Conservation (phyloP, 1,284 basidiomycete species). For the Stereum hirsutum region DNA sequence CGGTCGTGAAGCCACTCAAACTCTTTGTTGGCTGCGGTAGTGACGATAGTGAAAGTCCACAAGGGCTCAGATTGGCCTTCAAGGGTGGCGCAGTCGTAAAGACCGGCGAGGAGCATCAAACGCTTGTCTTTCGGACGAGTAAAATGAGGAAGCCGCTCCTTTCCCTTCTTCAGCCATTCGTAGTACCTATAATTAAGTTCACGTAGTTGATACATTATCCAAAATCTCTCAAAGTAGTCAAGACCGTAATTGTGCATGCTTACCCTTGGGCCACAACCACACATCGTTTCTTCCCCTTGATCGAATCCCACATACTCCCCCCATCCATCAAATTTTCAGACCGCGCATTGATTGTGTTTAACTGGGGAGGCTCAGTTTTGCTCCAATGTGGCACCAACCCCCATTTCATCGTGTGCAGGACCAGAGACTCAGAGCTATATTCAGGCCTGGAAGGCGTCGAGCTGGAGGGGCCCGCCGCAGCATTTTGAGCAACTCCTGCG, state of each 20-base stretch:
- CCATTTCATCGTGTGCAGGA: slow-evolving; percentile 82
- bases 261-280: slow-evolving; percentile 75
- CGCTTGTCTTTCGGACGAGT: slow-evolving; percentile 58
- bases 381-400: slow-evolving; percentile 83
- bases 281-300: slow-evolving; percentile 76
- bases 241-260: slow-evolving; percentile 13
- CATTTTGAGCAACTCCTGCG: slow-evolving; percentile 11
- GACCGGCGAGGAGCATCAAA: slow-evolving; percentile 81
- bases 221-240: too few relatives aligned
- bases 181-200: too few relatives aligned
- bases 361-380: slow-evolving; percentile 58
- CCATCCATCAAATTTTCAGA: slow-evolving; percentile 74
- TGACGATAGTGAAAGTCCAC: slow-evolving; percentile 87
- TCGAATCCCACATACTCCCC: slow-evolving; percentile 72
- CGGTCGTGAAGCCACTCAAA: slow-evolving; percentile 84
- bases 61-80: slow-evolving; percentile 52
- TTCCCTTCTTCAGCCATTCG: slow-evolving; percentile 84
- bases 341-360: slow-evolving; percentile 87
- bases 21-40: slow-evolving; percentile 63
- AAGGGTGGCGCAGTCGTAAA: slow-evolving; percentile 72
- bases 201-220: slow-evolving; percentile 38
- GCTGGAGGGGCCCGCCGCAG: neutral
- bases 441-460: neutral
- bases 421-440: neutral
- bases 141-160: slow-evolving; percentile 74